phyloP scores from a whole-genome alignment of 2,329 filamentous ascomycete genomes.

The Thielaviopsis ethacetica region DNA sequence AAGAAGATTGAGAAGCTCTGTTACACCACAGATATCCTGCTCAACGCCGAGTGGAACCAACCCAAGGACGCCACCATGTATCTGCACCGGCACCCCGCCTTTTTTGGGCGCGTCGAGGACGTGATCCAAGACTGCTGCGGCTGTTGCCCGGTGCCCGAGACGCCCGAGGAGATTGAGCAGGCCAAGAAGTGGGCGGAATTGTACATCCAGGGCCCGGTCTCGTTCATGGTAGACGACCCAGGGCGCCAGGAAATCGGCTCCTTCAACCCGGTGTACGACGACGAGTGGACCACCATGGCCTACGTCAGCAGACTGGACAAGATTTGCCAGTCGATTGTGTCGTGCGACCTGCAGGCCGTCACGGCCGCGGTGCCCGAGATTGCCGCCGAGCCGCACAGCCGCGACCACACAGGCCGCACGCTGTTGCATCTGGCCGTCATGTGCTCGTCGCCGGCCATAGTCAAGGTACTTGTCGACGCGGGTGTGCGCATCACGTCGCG shows the following conservation, averaged over 20 bases:
- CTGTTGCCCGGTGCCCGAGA: constrained; percentile 52
- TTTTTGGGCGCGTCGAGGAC: constrained; percentile 62
- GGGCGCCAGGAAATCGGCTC: constrained; percentile 55
- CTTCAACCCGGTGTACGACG: constrained; percentile 66
- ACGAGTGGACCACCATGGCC: constrained; percentile 85
- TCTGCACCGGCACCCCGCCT: constrained; percentile 70
- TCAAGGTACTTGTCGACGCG: constrained; percentile 52
- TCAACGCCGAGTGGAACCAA: constrained; percentile 80
- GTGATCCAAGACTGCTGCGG: constrained; percentile 72
- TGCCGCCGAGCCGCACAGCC: constrained; percentile 50
- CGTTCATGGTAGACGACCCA: constrained; percentile 66
- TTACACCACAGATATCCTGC: constrained; percentile 63
- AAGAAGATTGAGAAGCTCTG: constrained; percentile 67
- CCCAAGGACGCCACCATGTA: constrained; percentile 57
- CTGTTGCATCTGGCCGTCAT: constrained; percentile 63
- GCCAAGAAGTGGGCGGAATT: constrained; percentile 57
- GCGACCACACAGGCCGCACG: constrained; percentile 65
- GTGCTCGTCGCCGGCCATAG: constrained; percentile 51
- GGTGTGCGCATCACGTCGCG: constrained; percentile 59
- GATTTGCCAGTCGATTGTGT: constrained; percentile 68
- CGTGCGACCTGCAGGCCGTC: constrained; percentile 54
- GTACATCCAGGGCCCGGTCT: constrained; percentile 57
- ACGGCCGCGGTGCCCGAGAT: constrained; percentile 53
- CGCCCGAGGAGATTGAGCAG: constrained; percentile 53
- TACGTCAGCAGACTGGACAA: constrained; percentile 66